Conservation (phyloP, 2,329 filamentous ascomycete genomes). For the Arthrocladium fulminans region DNA sequence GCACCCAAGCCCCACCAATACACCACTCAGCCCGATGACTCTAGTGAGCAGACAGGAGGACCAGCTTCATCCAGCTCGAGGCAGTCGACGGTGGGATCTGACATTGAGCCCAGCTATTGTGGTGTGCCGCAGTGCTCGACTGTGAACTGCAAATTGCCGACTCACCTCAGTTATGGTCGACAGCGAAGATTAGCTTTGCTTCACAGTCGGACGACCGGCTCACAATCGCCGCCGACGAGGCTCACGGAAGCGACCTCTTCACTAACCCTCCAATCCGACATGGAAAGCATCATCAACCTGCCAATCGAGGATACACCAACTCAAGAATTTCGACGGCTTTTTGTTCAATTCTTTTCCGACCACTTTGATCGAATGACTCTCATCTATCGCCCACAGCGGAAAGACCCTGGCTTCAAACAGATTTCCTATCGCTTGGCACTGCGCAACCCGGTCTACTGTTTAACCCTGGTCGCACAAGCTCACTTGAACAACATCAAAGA, state of each 20-base stretch:
- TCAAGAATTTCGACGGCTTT: neutral
- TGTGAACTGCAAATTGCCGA: neutral
- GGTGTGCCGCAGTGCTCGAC: conserved; percentile 1
- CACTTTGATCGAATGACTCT: conserved; percentile 1
- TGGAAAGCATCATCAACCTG: neutral
- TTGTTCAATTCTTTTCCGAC: neutral
- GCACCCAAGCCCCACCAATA: conserved; percentile 1
- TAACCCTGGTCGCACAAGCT: conserved; percentile 1
- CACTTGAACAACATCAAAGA: conserved; percentile 6
- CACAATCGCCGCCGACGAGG: neutral
- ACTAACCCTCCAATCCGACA: neutral
- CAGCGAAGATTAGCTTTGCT: neutral
- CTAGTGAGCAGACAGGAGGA: neutral
- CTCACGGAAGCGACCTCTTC: neutral
- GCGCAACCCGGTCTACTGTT: conserved; percentile 1
- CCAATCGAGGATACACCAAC: neutral
- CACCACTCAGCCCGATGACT: neutral
- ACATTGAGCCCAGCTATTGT: neutral
- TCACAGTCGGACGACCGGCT: neutral
- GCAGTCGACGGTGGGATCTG: neutral
- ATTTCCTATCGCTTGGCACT: neutral
- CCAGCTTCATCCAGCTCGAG: neutral
- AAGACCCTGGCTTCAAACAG: conserved; percentile 1
- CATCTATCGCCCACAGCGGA: neutral
- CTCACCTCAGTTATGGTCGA: conserved; percentile 1